A percentile compares a stretch with the other conserved stretches of the same genome.
Conservation (phyloP, 2,329 filamentous ascomycete genomes). For the Aspergillus niger region DNA sequence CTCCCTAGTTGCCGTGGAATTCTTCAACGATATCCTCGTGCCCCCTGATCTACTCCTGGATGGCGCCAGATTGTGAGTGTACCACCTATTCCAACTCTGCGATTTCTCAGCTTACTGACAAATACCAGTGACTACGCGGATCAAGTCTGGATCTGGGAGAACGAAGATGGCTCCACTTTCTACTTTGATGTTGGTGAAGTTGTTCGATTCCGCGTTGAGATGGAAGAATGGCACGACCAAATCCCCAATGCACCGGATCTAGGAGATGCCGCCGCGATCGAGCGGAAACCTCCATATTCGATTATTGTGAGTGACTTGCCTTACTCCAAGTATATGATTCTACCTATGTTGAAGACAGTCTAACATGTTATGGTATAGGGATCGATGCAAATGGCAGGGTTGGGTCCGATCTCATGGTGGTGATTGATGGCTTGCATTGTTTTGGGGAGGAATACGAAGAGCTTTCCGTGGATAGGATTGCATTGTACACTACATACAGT, state of each 20-base stretch:
- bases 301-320: slow-evolving; percentile 40
- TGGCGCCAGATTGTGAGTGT: slow-evolving; percentile 71
- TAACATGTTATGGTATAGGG: slow-evolving; percentile 33
- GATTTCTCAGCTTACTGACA: slow-evolving; percentile 23
- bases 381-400: slow-evolving; percentile 50
- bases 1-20: slow-evolving; percentile 74
- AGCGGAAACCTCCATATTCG: slow-evolving; percentile 60
- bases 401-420: slow-evolving; percentile 52
- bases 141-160: slow-evolving; percentile 81
- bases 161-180: slow-evolving; percentile 69
- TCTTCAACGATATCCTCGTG: slow-evolving; percentile 91
- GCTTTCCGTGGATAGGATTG: background rate
- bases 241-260: slow-evolving; percentile 70
- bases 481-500: background rate
- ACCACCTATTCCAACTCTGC: background rate
- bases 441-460: background rate
- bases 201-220: slow-evolving; percentile 81
- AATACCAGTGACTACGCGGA: slow-evolving; percentile 68
- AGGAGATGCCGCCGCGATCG: slow-evolving; percentile 58
- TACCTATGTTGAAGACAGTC: background rate
- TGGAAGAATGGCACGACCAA: slow-evolving; percentile 90
- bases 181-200: slow-evolving; percentile 90
- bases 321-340: background rate
- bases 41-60: slow-evolving; percentile 72
- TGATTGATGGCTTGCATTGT: slow-evolving; percentile 20